Evolutionary conservation across 192 early-diverging fungal species (phyloP).

Genomic region (Cetraspora pellucida): DNA sequence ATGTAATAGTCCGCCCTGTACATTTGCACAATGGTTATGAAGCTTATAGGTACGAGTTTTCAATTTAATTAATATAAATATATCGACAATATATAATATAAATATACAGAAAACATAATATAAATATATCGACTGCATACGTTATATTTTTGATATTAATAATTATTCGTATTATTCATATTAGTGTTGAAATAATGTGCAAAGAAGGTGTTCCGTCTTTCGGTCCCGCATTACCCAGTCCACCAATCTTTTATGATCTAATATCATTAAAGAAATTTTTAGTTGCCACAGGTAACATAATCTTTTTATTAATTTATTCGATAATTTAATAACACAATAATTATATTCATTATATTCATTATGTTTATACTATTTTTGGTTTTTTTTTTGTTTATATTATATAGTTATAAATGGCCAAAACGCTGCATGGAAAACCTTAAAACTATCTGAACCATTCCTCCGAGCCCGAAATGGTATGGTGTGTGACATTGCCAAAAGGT

Average conservation of each 20-base stretch:
- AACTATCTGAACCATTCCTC: slow-evolving; percentile 48
- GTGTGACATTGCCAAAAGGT: neutral
- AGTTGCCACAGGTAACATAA: neutral
- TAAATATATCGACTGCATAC: too few relatives aligned
- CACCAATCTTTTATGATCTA: slow-evolving; percentile 45
- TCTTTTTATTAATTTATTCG: neutral
- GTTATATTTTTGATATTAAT: neutral
- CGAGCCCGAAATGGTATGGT: slow-evolving; percentile 41
- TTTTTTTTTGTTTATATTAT: neutral
- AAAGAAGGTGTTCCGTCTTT: slow-evolving; percentile 56
- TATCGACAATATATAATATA: neutral
- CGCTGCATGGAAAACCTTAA: slow-evolving; percentile 56
- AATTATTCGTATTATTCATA: neutral
- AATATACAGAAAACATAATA: too few relatives aligned
- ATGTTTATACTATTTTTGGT: neutral
- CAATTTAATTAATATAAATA: neutral
- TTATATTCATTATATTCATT: neutral
- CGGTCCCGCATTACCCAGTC: slow-evolving; percentile 53
- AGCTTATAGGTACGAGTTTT: neutral
- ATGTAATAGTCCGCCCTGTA: slow-evolving; percentile 47
- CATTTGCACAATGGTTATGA: neutral
- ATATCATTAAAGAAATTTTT: slow-evolving; percentile 44
- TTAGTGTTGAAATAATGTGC: slow-evolving; percentile 37
- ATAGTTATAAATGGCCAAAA: slow-evolving; percentile 60
- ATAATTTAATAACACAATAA: neutral